Evolutionary conservation across 768 basidiomycete species (phyloP).

Genomic region (Mycena latifolia): DNA sequence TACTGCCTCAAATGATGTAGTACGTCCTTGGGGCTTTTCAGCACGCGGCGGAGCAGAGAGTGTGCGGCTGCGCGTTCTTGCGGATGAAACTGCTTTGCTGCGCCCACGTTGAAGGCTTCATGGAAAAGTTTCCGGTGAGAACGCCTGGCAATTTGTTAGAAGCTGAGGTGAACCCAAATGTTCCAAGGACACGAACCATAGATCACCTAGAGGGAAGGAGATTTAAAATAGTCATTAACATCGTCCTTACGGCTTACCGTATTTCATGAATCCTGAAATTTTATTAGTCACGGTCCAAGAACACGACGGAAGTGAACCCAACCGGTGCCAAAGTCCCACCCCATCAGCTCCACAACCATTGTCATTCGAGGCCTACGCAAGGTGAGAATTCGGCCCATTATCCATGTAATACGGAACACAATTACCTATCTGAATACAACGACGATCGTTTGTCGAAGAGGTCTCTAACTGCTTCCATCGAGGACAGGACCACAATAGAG

Average conservation of each 20-base stretch:
- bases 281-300: too few species aligned
- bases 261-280: conserved; percentile 33
- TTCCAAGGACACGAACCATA: conserved; percentile 25
- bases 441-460: conserved; percentile 50
- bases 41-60: conserved; percentile 38
- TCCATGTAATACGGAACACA: too few species aligned
- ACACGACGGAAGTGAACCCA: background rate
- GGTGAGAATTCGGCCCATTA: too few species aligned
- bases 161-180: background rate
- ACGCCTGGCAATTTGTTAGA: conserved; percentile 35
- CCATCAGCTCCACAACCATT: conserved; percentile 39
- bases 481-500: conserved; percentile 48
- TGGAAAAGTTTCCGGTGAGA: conserved; percentile 41
- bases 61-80: conserved; percentile 38
- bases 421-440: conserved; percentile 51
- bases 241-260: conserved; percentile 28
- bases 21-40: conserved; percentile 40
- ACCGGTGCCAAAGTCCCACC: conserved; percentile 35
- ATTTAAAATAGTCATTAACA: too few species aligned
- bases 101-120: conserved; percentile 38
- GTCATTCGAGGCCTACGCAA: conserved; percentile 21
- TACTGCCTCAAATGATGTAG: conserved; percentile 45
- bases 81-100: conserved; percentile 39
- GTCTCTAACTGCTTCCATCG: conserved; percentile 46
- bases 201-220: conserved; percentile 26